Evolutionary conservation across 2,329 filamentous ascomycete genomes (phyloP).

Genomic region (Triangularia setosa): DNA sequence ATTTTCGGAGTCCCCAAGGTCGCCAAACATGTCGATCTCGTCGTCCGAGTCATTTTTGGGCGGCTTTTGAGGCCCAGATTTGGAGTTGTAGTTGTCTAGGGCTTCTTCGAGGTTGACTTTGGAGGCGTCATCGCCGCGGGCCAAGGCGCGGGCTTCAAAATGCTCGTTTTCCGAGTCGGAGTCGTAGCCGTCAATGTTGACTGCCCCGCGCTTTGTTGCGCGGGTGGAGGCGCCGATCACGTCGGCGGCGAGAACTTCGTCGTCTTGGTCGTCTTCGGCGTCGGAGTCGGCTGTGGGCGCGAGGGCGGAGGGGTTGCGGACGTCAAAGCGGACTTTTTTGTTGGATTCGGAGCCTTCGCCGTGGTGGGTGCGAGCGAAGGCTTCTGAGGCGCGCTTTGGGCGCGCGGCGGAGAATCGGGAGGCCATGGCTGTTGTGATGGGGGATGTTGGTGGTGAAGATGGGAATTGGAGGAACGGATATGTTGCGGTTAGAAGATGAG

Average conservation of each 20-base stretch:
- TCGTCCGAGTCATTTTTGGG: slow-evolving; percentile 52
- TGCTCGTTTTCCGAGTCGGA: slow-evolving; percentile 90
- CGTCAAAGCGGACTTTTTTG: slow-evolving; percentile 88
- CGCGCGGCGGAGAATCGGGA: slow-evolving; percentile 63
- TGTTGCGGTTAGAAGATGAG: background rate
- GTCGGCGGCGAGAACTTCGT: slow-evolving; percentile 80
- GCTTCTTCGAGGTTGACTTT: slow-evolving; percentile 49
- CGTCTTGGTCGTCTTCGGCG: slow-evolving; percentile 52
- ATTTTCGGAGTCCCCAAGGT: slow-evolving; percentile 45
- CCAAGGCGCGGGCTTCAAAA: slow-evolving; percentile 70
- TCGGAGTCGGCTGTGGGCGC: slow-evolving; percentile 76
- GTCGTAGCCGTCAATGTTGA: slow-evolving; percentile 96
- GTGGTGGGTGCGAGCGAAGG: slow-evolving; percentile 72
- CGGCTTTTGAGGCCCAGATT: slow-evolving; percentile 22
- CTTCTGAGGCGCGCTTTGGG: slow-evolving; percentile 79
- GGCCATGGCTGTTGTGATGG: slow-evolving; percentile 20
- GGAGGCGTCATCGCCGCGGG: slow-evolving; percentile 28
- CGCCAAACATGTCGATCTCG: slow-evolving; percentile 83
- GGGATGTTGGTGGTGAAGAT: background rate
- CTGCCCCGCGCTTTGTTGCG: slow-evolving; percentile 82
- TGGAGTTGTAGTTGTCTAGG: slow-evolving; percentile 51
- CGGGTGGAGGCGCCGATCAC: slow-evolving; percentile 78
- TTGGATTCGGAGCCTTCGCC: slow-evolving; percentile 40
- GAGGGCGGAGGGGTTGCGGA: slow-evolving; percentile 89
- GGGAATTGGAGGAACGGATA: background rate